Evolutionary conservation across 352 stramenopile species (phyloP).

Genomic region (Phytopythium delawarense): DNA sequence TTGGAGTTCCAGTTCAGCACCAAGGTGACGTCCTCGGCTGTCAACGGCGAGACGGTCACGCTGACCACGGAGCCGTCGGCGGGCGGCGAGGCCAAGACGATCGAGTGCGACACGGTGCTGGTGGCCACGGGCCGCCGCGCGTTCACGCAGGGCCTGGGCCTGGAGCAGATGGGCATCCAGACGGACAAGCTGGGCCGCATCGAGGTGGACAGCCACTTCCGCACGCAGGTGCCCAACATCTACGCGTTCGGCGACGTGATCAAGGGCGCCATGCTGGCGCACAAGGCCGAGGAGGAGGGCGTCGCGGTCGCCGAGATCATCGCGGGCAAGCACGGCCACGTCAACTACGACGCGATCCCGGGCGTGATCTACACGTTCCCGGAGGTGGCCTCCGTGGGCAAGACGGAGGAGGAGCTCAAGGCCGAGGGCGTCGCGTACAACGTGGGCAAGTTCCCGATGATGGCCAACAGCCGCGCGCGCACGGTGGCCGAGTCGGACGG

Average conservation of each 20-base stretch:
- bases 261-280: constrained; percentile 97
- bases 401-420: constrained; percentile 98
- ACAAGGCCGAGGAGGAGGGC: constrained; percentile 99
- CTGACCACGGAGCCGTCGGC: constrained; percentile 92
- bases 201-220: constrained; percentile 96
- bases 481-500: constrained; percentile 93
- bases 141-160: constrained; percentile 94
- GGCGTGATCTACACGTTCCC: constrained; percentile 98
- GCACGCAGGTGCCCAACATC: constrained; percentile 91
- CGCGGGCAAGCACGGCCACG: constrained; percentile 95
- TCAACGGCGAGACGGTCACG: constrained; percentile 91
- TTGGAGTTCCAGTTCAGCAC: constrained; percentile 98
- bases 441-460: constrained; percentile 98
- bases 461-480: constrained; percentile 95
- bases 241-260: constrained; percentile 98
- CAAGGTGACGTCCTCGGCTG: constrained; percentile 94
- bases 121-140: constrained; percentile 91
- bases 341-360: constrained; percentile 99
- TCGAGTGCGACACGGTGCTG: constrained; percentile 81
- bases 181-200: constrained; percentile 96
- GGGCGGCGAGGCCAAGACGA: constrained; percentile 43
- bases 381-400: constrained; percentile 94
- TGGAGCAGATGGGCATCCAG: constrained; percentile 97
- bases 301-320: constrained; percentile 98
- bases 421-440: constrained; percentile 93